phyloP scores from a whole-genome alignment of 768 basidiomycete genomes.

The Suillus discolor region DNA sequence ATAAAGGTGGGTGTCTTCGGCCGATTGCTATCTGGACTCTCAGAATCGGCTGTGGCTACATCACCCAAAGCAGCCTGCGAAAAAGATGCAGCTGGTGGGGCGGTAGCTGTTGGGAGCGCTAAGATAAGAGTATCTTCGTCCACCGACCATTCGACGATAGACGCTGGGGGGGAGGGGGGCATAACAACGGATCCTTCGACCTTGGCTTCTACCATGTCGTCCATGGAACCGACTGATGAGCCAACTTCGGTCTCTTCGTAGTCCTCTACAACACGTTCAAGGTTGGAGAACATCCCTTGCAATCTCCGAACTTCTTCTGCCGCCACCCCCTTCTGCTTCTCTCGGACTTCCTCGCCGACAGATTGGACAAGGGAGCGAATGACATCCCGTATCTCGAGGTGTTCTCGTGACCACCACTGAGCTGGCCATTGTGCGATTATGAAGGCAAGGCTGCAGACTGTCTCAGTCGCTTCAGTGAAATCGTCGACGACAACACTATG shows the following conservation, averaged over 20 bases:
- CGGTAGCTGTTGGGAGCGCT: conserved; percentile 7
- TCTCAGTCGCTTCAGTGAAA: conserved; percentile 39
- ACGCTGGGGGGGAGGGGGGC: conserved; percentile 19
- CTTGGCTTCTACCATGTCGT: conserved; percentile 18
- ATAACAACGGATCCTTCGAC: conserved; percentile 15
- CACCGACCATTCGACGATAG: conserved; percentile 19
- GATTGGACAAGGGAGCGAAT: conserved; percentile 60
- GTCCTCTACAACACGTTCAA: conserved; percentile 47
- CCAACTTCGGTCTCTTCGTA: conserved; percentile 37
- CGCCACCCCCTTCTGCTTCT: conserved; percentile 43
- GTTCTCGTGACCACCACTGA: conserved; percentile 67
- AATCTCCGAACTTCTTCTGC: conserved; percentile 51
- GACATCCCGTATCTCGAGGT: conserved; percentile 61
- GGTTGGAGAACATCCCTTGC: conserved; percentile 50
- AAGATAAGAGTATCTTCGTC: conserved; percentile 2
- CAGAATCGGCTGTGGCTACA: conserved; percentile 4
- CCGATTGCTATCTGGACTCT: conserved; percentile 9
- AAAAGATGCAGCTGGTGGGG: conserved; percentile 5
- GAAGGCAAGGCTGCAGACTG: conserved; percentile 46
- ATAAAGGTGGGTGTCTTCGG: conserved; percentile 19
- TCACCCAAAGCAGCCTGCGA: conserved; percentile 11
- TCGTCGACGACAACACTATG: conserved; percentile 48
- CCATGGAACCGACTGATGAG: conserved; percentile 23
- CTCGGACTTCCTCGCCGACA: conserved; percentile 66
- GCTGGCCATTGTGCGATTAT: conserved; percentile 68